Evolutionary conservation across 208 protist genomes (phyloP), one percentile per base, ranked within the genome.

Genomic region (Trypanosoma boissoni): DNA sequence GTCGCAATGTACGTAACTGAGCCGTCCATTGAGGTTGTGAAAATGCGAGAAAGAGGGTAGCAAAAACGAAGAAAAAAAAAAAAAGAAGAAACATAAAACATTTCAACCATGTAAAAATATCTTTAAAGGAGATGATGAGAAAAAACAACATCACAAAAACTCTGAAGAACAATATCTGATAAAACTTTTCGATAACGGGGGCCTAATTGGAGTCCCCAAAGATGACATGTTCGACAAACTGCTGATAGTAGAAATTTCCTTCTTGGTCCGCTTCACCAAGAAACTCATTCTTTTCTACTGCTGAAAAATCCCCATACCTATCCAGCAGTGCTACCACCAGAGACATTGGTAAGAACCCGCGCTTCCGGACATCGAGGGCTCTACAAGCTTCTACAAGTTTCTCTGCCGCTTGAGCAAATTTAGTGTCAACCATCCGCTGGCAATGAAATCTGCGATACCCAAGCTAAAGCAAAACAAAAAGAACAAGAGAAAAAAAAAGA

Each of bases 231-330:
- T 57, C 49, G 12, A 58, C 49, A 21, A 66, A 51, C 2, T 10
- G 1, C 31, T 57, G 34, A 37, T 66, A 66, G 10, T 53, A 34
- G 3, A 66, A 20, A 36, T 42, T 20, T 1, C 49, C 60, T 23
- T 26, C 49, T 18, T 57, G 50, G 23, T 66, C 60, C 21, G 60
- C 60, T 18, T 66, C 60, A 8, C 9, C 28, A 26, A 66, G 42
- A 20, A 66, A 66, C 52, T 66, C 60, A 20, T 57, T 49, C 48
- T 21, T 42, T 32, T 66, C 60, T 7, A 26, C 10, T 6, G 26
- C 37, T 16, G 60, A 58, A 20, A 66, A 66, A 32, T 65, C 48
- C 2, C 59, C 32, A 27, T 57, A 65, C 31, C 34, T 65, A 0
- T 58, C 51, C 10, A 65, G 27, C 6, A 65, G 20, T 20, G 3